Percentiles rank a stretch among this genome's conserved stretches.
Conservation (phyloP, 2,329 filamentous ascomycete genomes). For the Cucurbitaria berberidis region DNA sequence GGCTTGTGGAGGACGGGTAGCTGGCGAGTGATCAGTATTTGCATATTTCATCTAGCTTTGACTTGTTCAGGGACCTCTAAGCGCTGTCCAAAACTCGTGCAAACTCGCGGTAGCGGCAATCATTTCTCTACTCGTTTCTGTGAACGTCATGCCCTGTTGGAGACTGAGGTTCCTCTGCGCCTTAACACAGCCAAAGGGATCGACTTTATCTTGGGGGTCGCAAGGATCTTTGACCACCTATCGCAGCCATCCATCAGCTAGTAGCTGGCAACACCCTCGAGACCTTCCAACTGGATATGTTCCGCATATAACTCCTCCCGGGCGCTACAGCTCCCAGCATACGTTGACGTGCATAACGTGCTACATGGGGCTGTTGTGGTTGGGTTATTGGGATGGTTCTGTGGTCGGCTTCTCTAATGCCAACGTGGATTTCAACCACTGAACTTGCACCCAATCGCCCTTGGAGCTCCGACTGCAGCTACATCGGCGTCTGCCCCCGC, state of each 20-base stretch:
- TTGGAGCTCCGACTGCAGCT: background rate
- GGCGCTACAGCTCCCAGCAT: background rate
- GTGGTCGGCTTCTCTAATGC: background rate
- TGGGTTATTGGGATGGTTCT: background rate
- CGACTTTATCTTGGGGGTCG: background rate
- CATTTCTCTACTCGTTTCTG: no score
- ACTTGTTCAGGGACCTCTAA: background rate
- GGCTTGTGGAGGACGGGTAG: background rate
- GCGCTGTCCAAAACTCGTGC: no score
- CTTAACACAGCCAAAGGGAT: background rate
- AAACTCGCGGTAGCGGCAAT: no score
- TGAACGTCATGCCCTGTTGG: background rate
- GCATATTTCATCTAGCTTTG: background rate
- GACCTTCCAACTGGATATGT: background rate
- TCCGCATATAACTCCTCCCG: background rate
- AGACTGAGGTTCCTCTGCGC: background rate
- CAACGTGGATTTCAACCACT: background rate
- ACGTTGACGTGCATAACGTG: background rate
- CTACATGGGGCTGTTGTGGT: background rate
- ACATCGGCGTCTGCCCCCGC: conserved; percentile 1
- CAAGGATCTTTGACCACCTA: background rate
- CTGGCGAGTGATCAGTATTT: background rate
- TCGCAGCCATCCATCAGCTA: background rate
- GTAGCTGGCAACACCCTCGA: background rate
- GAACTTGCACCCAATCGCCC: background rate